Evolutionary conservation across 306 rosid species (phyloP).

Genomic region (Luffa aegyptiaca): DNA sequence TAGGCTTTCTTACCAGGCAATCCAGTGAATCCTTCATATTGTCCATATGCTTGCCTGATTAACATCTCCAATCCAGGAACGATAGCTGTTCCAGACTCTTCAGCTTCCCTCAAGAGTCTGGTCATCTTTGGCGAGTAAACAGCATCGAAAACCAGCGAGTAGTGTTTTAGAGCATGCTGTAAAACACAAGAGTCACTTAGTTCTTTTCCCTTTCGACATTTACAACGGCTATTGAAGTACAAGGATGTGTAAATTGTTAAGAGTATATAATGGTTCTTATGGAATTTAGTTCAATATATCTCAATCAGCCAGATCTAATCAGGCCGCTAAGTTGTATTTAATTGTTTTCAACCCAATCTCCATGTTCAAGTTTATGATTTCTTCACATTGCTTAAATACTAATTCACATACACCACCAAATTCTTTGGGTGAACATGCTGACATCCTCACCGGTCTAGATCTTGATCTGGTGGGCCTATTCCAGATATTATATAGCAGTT

Average conservation of each 20-base stretch:
- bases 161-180: slow-evolving; percentile 58
- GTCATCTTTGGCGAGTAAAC: slow-evolving; percentile 82
- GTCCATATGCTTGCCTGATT: slow-evolving; percentile 76
- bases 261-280: background rate
- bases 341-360: background rate
- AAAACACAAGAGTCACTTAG: slow-evolving; percentile 23
- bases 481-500: background rate
- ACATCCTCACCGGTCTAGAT: background rate
- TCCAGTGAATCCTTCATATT: slow-evolving; percentile 72
- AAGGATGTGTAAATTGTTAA: background rate
- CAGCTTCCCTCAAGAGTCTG: slow-evolving; percentile 82
- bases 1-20: slow-evolving; percentile 56
- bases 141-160: slow-evolving; percentile 83
- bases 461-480: background rate
- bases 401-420: background rate
- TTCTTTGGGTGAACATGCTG: background rate
- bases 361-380: background rate
- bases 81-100: slow-evolving; percentile 63
- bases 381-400: background rate
- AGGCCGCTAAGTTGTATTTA: background rate
- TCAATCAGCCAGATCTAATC: background rate
- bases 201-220: background rate
- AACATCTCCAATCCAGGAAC: slow-evolving; percentile 85
- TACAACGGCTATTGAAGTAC: background rate
- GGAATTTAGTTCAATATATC: background rate